Base-by-base conservation (phyloP, 441 rosid genomes). In the Metrosideros polymorpha region DNA sequence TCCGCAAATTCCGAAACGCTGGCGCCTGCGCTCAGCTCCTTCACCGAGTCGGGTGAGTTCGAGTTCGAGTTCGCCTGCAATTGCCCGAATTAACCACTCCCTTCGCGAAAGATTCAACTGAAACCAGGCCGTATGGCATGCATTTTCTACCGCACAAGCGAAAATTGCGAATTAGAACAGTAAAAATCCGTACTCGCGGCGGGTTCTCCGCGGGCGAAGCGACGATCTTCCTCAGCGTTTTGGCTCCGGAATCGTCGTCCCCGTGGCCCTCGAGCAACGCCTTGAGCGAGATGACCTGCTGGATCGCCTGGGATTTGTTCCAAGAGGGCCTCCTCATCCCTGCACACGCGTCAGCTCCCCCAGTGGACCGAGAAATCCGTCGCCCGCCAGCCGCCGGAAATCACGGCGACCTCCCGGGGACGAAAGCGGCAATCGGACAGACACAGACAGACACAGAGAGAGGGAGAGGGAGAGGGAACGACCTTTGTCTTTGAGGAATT, bases 291-390 rank as follows among this genome's bases (percentile, higher is more conserved):
- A 98, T 88, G 49, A 98, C 99, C 91, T 98, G 99, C 93, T 98
- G 98, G 94, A 98, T 95, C 93, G 99, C 99, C 91, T 98, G 99
- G 86, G 99, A 96, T 91, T 98, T 96, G 97, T 98, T 98, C 99
- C 99, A 98, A 10, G 99, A 98, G 49, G 99, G 99, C 75, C 96
- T 92, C 35, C 99, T 94, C 99, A 98, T 98, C 90, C 99, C 99
- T 98, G 95, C 85, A n/a, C 59, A 91, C 97, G 95, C 93, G 95
- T 90, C 92, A 90, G 87, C 88, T 88, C 82, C 90, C 91, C 88
- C 25, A 86, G 79, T 88, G 52, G 51, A n/a, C 83, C 22, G 45
- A 13, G 27, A 6, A 55, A 53, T 30, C 42, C 45, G 83, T 9
- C n/a, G 3, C 52, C 50, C 24, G n/a, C 43, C 45, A 5, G 54